phyloP scores from a whole-genome alignment of 352 stramenopile species.

The Globisporangium irregulare region DNA sequence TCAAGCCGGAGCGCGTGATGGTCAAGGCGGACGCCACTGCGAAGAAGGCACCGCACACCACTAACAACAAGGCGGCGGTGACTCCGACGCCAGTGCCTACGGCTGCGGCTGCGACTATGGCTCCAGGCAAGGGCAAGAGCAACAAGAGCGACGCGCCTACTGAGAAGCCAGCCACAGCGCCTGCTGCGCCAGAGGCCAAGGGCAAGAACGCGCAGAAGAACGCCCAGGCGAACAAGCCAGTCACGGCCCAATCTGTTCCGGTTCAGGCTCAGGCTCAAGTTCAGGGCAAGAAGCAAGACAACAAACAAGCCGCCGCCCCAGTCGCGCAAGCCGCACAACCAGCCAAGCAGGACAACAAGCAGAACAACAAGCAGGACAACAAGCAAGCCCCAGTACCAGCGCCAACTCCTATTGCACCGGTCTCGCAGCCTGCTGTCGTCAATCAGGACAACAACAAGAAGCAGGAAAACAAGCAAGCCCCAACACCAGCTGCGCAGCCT shows the following conservation, averaged over 20 bases:
- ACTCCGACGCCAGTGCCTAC: background rate
- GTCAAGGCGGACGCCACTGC: slow-evolving; percentile 5
- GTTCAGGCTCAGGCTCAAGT: background rate
- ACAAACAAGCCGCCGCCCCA: slow-evolving; percentile 3
- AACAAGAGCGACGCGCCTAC: background rate
- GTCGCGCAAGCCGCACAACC: background rate
- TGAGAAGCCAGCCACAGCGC: background rate
- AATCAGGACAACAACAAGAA: slow-evolving; percentile 5
- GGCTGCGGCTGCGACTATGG: background rate
- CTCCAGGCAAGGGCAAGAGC: background rate
- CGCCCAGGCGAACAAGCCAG: slow-evolving; percentile 3
- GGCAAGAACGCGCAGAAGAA: slow-evolving; percentile 10
- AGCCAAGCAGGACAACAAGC: slow-evolving; percentile 1
- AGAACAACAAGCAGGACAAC: slow-evolving; percentile 10
- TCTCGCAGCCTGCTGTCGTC: background rate
- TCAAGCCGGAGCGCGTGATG: slow-evolving; percentile 12
- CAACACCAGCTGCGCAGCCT: background rate
- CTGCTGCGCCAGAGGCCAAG: background rate
- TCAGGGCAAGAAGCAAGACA: slow-evolving; percentile 3
- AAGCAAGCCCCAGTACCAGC: background rate
- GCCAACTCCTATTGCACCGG: background rate
- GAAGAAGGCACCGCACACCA: background rate
- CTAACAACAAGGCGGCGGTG: slow-evolving; percentile 5
- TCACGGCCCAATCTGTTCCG: background rate
- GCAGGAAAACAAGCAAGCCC: background rate